phyloP scores from a whole-genome alignment of 306 rosid species.

The Cucurbita pepo region DNA sequence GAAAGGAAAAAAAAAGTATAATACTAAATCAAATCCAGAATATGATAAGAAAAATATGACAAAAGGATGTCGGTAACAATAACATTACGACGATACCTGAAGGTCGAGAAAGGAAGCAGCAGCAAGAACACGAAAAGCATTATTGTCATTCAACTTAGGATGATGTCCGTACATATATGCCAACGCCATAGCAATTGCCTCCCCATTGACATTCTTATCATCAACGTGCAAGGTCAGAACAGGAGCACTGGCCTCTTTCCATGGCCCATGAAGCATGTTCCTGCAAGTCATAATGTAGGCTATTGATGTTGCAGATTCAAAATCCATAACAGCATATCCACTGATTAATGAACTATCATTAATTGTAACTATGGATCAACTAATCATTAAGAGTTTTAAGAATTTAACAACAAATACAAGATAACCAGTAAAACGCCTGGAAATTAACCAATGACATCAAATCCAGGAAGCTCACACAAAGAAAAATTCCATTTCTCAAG shows the following conservation, averaged over 20 bases:
- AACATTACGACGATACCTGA: slow-evolving; percentile 43
- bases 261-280: slow-evolving; percentile 99
- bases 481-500: not conserved
- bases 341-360: not conserved
- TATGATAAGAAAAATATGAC: not conserved
- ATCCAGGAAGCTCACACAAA: not conserved
- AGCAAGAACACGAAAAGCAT: slow-evolving; percentile 93
- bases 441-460: not conserved
- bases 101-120: slow-evolving; percentile 98
- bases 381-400: not conserved
- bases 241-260: slow-evolving; percentile 95
- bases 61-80: not conserved
- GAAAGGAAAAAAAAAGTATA: slow-evolving; percentile 8
- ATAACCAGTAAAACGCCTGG: not conserved
- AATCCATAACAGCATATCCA: not conserved
- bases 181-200: slow-evolving; percentile 80
- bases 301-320: not conserved
- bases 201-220: slow-evolving; percentile 76
- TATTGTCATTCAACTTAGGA: slow-evolving; percentile 73
- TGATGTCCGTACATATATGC: slow-evolving; percentile 88
- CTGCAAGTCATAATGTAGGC: slow-evolving; percentile 21
- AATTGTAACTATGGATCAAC: not conserved
- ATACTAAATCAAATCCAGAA: slow-evolving; percentile 3
- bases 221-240: slow-evolving; percentile 56
- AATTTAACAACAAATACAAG: not conserved